Base-by-base conservation (phyloP, 495 filamentous ascomycete species). In the Aspergillus funiculosus region DNA sequence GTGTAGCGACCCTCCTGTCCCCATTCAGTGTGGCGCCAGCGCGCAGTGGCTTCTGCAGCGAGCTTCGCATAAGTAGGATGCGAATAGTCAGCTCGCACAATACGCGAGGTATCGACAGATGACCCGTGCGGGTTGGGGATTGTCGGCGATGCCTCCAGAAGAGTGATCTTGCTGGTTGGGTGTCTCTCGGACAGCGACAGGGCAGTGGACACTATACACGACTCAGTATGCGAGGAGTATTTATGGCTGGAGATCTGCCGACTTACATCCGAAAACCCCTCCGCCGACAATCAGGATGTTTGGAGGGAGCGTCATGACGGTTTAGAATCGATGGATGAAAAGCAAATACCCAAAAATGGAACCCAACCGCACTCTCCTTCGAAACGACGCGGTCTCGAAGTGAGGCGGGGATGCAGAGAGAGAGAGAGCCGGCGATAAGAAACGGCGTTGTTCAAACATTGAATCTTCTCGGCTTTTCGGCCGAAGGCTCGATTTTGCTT, bases 31-130 rank as follows among this genome's bases (percentile, higher is more conserved):
- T 70, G 72, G 11, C 88, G 78, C 91, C 91, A 97, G 57, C 71
- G 67, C 14, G 63, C 55, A 39, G 85, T 84, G 4, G 88, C 89
- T 5, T 73, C 61, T 1, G 76, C 66, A 5, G 79, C 85, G 34
- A 96, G 80, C 6, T 67, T 61, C 8, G 85, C 73, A 61, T 96
- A 95, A 2, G 75, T 77, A 2, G 76, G 66, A 59, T 87, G 75
- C 2, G 80, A 74, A 60, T 95, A 95, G 69, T 95, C 89, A 27
- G 88, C 70, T 19, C 90, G 77, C 46, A 96, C 74, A 54, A 90
- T 86, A 39, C 86, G 82, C 14, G 83, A 87, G 29, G 73, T 77
- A 69, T 91, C 87, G 54, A 87, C 77, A 39, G 80, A 85, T 20
- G 85, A 76, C 45, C 80, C 79, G 53, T 89, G 77, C 3, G 78